Conservation (phyloP, 73 alveolate genomes). For the Uronychia setigera region DNA sequence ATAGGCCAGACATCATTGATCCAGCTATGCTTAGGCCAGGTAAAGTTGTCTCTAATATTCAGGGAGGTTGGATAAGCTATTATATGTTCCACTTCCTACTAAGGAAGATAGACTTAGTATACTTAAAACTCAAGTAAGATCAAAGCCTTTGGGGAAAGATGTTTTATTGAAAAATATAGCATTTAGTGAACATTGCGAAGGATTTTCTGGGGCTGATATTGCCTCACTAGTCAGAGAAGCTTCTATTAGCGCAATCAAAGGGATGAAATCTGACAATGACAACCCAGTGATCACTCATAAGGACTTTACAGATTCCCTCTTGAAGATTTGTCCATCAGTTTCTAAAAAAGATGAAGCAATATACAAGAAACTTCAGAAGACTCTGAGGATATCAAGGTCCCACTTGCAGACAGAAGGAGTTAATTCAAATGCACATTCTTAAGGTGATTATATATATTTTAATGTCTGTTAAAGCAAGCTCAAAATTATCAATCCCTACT, state of each 20-base stretch:
- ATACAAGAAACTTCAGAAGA: constrained; percentile 75
- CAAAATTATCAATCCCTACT: no score
- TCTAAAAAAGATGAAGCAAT: constrained; percentile 76
- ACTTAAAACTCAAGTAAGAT: constrained; percentile 86
- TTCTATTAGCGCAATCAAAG: constrained; percentile 85
- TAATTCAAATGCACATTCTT: no score
- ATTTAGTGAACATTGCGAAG: constrained; percentile 81
- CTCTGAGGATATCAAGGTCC: constrained; percentile 75
- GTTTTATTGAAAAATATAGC: constrained; percentile 85
- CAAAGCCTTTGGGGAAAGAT: constrained; percentile 78
- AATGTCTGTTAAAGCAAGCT: no score
- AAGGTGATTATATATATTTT: no score
- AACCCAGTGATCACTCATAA: constrained; percentile 53
- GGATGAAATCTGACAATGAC: constrained; percentile 30
- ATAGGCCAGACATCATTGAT: constrained; percentile 99
- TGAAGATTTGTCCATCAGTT: constrained; percentile 93
- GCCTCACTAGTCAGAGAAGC: constrained; percentile 97
- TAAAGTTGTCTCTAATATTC: background rate
- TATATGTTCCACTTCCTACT: constrained; percentile 98
- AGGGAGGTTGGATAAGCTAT: constrained; percentile 93
- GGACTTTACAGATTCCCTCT: constrained; percentile 86
- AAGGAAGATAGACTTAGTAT: constrained; percentile 92
- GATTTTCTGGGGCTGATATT: constrained; percentile 99
- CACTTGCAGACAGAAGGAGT: constrained; percentile 52
- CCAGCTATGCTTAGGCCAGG: constrained; percentile 99